Evolutionary conservation across 2,329 filamentous ascomycete species (phyloP).

Genomic region (Fusarium sambucinum): DNA sequence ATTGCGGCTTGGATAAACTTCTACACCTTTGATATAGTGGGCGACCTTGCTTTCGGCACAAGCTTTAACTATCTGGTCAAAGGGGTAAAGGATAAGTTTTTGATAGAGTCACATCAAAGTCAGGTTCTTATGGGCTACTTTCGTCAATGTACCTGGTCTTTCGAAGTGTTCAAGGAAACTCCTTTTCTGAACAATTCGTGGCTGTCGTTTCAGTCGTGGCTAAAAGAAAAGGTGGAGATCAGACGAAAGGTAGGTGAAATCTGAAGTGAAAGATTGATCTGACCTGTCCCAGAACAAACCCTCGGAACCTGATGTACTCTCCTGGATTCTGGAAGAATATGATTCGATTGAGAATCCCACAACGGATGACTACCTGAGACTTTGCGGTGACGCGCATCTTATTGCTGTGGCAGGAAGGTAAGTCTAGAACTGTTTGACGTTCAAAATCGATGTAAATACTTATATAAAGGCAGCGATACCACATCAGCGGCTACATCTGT

Average conservation of each 20-base stretch:
- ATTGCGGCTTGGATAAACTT: slow-evolving; percentile 21
- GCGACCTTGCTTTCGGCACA: slow-evolving; percentile 30
- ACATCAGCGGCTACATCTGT: slow-evolving; percentile 24
- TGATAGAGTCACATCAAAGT: slow-evolving; percentile 2
- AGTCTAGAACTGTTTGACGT: accelerated
- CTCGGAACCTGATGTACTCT: slow-evolving; percentile 17
- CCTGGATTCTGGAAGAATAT: slow-evolving; percentile 12
- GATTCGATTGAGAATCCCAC: neutral
- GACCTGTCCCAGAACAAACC: slow-evolving; percentile 1
- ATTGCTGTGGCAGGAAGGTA: slow-evolving; percentile 21
- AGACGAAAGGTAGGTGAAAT: neutral
- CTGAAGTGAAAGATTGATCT: accelerated
- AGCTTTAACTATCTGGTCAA: slow-evolving; percentile 28
- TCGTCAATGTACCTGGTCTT: neutral
- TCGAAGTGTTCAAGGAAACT: neutral
- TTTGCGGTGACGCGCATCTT: slow-evolving; percentile 1
- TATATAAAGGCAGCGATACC: slow-evolving; percentile 16
- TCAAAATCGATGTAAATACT: neutral
- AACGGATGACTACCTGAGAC: neutral
- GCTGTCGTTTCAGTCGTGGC: neutral
- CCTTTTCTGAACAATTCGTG: slow-evolving; percentile 2
- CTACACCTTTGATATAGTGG: slow-evolving; percentile 36
- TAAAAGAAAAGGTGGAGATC: neutral
- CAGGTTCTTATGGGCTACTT: slow-evolving; percentile 9
- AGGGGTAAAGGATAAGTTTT: slow-evolving; percentile 9